phyloP scores from a whole-genome alignment of 1,139 yeast genomes.

The Kodamaea arcana region DNA sequence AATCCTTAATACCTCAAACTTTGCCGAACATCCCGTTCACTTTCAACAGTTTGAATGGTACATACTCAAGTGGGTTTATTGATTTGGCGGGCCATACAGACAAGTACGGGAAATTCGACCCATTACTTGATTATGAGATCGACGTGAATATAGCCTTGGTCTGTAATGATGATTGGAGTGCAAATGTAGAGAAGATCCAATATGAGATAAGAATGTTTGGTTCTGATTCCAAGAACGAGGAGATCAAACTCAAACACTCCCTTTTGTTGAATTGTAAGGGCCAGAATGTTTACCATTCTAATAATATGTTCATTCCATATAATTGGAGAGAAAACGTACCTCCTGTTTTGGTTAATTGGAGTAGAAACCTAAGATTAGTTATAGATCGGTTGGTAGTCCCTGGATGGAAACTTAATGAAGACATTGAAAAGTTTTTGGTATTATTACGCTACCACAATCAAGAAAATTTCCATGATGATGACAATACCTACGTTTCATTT shows the following conservation, averaged over 20 bases:
- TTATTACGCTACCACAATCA: not conserved
- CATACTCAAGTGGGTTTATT: constrained; percentile 13
- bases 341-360: constrained; percentile 27
- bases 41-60: not conserved
- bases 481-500: constrained; percentile 10
- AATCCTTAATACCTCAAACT: constrained; percentile 30
- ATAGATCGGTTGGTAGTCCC: constrained; percentile 9
- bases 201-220: constrained; percentile 4
- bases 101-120: constrained; percentile 9
- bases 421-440: constrained; percentile 6
- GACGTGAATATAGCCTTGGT: constrained; percentile 28
- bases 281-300: constrained; percentile 21
- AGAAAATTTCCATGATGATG: constrained; percentile 7
- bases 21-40: constrained; percentile 22
- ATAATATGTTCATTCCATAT: constrained; percentile 35
- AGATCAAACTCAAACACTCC: constrained; percentile 6
- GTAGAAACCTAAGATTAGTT: constrained; percentile 12
- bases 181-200: constrained; percentile 9
- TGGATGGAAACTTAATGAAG: constrained; percentile 8
- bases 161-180: constrained; percentile 18
- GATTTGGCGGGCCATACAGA: constrained; percentile 11
- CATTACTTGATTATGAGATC: constrained; percentile 13
- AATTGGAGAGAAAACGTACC: constrained; percentile 36
- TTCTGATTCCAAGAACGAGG: not conserved
- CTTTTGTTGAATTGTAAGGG: constrained; percentile 29